Evolutionary conservation across 108 stramenopile genomes (phyloP), one percentile per base, ranked within the genome.

Genomic region (Heterococcus sp.): DNA sequence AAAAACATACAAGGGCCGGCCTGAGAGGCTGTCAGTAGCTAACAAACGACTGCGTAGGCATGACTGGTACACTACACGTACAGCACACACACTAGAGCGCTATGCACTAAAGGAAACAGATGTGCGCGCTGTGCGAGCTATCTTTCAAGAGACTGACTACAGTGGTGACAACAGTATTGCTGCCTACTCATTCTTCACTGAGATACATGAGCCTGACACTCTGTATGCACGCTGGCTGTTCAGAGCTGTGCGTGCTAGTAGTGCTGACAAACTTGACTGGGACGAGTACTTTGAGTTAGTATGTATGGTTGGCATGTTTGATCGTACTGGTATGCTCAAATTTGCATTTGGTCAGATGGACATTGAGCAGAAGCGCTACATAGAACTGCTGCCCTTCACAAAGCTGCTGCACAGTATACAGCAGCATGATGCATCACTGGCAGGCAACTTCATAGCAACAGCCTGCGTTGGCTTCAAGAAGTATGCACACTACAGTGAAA

Each of bases 221-320:
- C 78, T 32, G 21, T 80, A 69, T 32, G 78, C 71, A 0, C 78
- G 38, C 36, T 80, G 78, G 78, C 1, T 80, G 35, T 71, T 80
- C 3, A 39, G 65, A 31, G 70, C 77, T 63, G 78, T 80, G 31
- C 65, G 68, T 28, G 78, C 78, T 32, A 66, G 68, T 0, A 65
- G 68, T 2, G 65, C 29, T 5, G 5, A 34, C 0, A 65, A 80
- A 32, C 58, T 80, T 28, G 67, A 63, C 21, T 80, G 70, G 70
- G 78, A 80, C 30, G 46, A 80, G 32, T 80, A 80, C 78, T 66
- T 80, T 14, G 68, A 80, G 68, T 65, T 66, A 36, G 78, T 69
- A 29, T 80, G 78, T 38, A 73, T 80, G 65, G 72, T 66, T 38
- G n/a, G 64, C 65, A 80, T 80, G 78, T 69, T 80, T 72, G 72